Evolutionary conservation across 192 early-diverging fungal species (phyloP).

Genomic region (Coemansia sp.): DNA sequence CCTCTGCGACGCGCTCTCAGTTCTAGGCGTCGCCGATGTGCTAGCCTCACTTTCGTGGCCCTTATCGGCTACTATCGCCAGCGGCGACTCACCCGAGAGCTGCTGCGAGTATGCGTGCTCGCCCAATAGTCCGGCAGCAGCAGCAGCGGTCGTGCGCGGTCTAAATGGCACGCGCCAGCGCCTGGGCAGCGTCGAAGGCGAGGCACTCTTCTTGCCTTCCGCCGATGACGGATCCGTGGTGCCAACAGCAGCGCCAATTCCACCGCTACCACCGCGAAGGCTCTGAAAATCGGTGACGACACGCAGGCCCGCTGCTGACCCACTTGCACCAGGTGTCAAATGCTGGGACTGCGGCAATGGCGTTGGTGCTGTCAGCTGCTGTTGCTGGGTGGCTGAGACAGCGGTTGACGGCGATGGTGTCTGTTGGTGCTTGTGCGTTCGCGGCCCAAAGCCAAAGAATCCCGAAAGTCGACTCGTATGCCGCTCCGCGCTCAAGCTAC

Average conservation of each 20-base stretch:
- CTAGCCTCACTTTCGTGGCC: conserved; percentile 11
- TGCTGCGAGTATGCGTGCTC: conserved; percentile 17
- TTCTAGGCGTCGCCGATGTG: conserved; percentile 9
- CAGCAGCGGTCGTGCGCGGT: conserved; percentile 16
- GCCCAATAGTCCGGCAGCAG: background rate
- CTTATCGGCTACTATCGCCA: background rate
- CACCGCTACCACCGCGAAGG: conserved; percentile 19
- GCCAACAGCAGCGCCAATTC: background rate
- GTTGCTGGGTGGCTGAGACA: conserved; percentile 9
- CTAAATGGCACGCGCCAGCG: conserved; percentile 56
- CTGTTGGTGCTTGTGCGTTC: conserved; percentile 12
- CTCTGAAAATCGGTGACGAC: conserved; percentile 46
- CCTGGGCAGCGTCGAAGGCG: conserved; percentile 33
- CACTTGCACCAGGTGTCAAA: background rate
- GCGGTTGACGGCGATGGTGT: background rate
- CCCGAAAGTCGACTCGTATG: conserved; percentile 46
- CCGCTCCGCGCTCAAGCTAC: conserved; percentile 6
- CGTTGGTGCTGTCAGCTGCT: background rate
- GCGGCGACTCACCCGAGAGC: background rate
- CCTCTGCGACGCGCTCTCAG: background rate
- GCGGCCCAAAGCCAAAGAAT: conserved; percentile 52
- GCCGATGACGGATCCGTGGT: conserved; percentile 24
- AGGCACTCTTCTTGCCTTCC: conserved; percentile 39
- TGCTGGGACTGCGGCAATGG: background rate
- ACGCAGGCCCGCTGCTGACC: conserved; percentile 21